phyloP scores from a whole-genome alignment of 805 yeast genomes.

The Saturnispora gosingensis region DNA sequence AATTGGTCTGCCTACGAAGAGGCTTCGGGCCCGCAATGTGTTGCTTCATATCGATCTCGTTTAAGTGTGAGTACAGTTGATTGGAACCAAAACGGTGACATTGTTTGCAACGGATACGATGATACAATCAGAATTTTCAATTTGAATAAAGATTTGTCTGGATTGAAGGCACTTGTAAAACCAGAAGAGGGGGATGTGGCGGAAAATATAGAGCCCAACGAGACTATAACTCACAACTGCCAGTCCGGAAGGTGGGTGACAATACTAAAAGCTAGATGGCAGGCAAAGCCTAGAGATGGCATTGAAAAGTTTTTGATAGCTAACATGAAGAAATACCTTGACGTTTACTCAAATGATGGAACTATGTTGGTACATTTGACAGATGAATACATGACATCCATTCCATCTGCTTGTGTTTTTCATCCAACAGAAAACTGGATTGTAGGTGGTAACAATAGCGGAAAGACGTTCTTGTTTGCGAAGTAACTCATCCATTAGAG shows the following conservation, averaged over 20 bases:
- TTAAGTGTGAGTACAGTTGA: slow-evolving; percentile 79
- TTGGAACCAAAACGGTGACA: slow-evolving; percentile 58
- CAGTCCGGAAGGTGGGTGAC: slow-evolving; percentile 98
- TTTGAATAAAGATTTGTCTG: slow-evolving; percentile 27
- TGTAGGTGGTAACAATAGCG: slow-evolving; percentile 91
- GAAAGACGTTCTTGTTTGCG: slow-evolving; percentile 61
- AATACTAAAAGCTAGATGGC: slow-evolving; percentile 85
- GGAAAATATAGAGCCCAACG: slow-evolving; percentile 45
- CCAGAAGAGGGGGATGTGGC: slow-evolving; percentile 24
- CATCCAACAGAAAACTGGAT: slow-evolving; percentile 87
- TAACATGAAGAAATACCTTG: slow-evolving; percentile 84
- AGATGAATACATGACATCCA: slow-evolving; percentile 59
- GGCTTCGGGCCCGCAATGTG: slow-evolving; percentile 37
- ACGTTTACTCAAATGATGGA: slow-evolving; percentile 72
- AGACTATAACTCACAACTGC: slow-evolving; percentile 76
- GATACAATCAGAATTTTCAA: slow-evolving; percentile 71
- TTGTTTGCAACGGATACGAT: slow-evolving; percentile 92
- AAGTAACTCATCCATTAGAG: background rate
- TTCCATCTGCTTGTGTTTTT: slow-evolving; percentile 81
- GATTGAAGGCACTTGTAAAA: slow-evolving; percentile 11
- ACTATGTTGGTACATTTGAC: slow-evolving; percentile 67
- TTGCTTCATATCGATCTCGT: slow-evolving; percentile 61
- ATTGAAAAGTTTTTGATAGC: slow-evolving; percentile 82
- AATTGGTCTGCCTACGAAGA: slow-evolving; percentile 53
- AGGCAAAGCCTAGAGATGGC: slow-evolving; percentile 56